A percentile compares a stretch with the other conserved stretches of the same genome.
phyloP scores from a whole-genome alignment of 2,329 filamentous ascomycete species.

The Furcasterigmium furcatum region DNA sequence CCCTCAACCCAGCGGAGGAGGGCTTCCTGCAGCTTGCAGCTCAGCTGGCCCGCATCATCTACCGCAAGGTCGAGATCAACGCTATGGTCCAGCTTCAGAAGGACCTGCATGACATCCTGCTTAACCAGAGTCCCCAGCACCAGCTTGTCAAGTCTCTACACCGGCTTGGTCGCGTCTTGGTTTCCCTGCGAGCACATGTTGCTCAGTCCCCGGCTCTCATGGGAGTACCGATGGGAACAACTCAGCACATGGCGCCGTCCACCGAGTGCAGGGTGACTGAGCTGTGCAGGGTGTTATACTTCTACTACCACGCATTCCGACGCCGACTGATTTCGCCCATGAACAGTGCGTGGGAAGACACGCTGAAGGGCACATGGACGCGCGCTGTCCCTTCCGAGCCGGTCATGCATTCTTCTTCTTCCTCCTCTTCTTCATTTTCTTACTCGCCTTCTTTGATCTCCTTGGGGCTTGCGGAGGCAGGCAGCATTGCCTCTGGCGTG shows the following conservation, averaged over 20 bases:
- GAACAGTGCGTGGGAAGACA: slow-evolving; percentile 10
- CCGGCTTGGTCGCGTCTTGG: slow-evolving; percentile 16
- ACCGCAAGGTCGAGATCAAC: slow-evolving; percentile 41
- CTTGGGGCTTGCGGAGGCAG: too few species aligned
- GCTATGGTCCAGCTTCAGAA: slow-evolving; percentile 38
- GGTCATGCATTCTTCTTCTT: slow-evolving; percentile 22
- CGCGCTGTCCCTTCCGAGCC: slow-evolving; percentile 18
- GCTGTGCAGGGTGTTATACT: slow-evolving; percentile 39
- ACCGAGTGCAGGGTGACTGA: slow-evolving; percentile 33
- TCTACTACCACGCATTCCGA: slow-evolving; percentile 37
- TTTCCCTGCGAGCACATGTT: slow-evolving; percentile 37
- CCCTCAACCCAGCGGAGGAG: slow-evolving; percentile 25
- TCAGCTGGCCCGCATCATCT: slow-evolving; percentile 38
- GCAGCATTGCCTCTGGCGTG: slow-evolving; percentile 14
- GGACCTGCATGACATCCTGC: slow-evolving; percentile 4
- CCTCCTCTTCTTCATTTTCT: too few species aligned
- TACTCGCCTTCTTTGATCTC: slow-evolving; percentile 22
- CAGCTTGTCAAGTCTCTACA: slow-evolving; percentile 16
- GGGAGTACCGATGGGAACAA: slow-evolving; percentile 8
- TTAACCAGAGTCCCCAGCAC: slow-evolving; percentile 13
- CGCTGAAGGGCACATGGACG: background rate
- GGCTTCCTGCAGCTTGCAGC: slow-evolving; percentile 36
- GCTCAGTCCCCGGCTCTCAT: slow-evolving; percentile 30
- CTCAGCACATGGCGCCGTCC: slow-evolving; percentile 30
- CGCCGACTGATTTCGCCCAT: slow-evolving; percentile 34